Conservation (phyloP, 306 rosid species). For the Inga leiocalycina region DNA sequence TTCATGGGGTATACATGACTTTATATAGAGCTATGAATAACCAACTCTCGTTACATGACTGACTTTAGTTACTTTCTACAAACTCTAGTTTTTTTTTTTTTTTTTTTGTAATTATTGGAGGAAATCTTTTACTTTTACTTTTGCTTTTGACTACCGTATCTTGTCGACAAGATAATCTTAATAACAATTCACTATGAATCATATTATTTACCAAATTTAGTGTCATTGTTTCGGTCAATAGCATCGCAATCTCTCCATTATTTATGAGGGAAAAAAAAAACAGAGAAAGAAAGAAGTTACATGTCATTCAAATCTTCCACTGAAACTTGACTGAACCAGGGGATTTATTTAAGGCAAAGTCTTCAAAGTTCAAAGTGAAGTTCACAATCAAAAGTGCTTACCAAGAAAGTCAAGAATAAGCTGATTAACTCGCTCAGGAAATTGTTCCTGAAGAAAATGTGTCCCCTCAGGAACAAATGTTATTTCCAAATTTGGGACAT, state of each 20-base stretch:
- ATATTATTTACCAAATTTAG: too few relatives aligned
- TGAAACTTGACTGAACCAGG: not conserved
- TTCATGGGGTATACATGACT: too few relatives aligned
- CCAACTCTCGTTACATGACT: too few relatives aligned
- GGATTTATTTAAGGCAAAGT: not conserved
- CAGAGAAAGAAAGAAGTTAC: not conserved
- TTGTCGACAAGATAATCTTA: too few relatives aligned
- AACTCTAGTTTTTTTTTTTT: too few relatives aligned
- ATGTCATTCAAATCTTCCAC: not conserved
- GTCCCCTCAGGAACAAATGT: constrained; percentile 51
- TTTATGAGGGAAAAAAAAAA: not conserved
- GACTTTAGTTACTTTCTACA: too few relatives aligned
- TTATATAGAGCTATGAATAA: too few relatives aligned
- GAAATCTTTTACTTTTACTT: too few relatives aligned
- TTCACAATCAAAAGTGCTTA: constrained; percentile 35
- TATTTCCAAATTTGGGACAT: constrained; percentile 48
- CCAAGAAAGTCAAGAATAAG: constrained; percentile 47
- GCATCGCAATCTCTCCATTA: not conserved
- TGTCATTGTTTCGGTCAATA: too few relatives aligned
- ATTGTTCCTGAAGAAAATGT: constrained; percentile 69
- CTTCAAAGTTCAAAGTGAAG: not conserved
- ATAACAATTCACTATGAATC: too few relatives aligned
- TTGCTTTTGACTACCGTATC: too few relatives aligned
- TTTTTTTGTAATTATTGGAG: too few relatives aligned
- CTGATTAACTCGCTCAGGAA: constrained; percentile 59